Evolutionary conservation across 1,284 basidiomycete species (phyloP).

Genomic region (Psilocybe mexicana): DNA sequence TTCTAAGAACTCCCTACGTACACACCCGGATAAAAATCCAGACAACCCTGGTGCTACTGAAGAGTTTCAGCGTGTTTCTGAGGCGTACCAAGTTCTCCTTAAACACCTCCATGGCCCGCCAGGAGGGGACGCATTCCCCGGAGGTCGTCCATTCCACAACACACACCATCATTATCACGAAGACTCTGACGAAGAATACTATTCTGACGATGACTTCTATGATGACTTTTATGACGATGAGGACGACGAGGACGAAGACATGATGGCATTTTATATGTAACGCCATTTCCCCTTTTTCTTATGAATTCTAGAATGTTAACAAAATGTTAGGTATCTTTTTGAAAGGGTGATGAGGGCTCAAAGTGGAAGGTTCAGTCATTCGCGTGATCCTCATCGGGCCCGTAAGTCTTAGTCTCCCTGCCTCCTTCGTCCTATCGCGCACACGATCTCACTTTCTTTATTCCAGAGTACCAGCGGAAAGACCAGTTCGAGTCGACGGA

Average conservation of each 20-base stretch:
- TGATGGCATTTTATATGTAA: conserved; percentile 35
- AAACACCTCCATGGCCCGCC: conserved; percentile 47
- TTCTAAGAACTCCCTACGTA: conserved; percentile 57
- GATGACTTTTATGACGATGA: conserved; percentile 35
- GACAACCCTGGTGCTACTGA: conserved; percentile 62
- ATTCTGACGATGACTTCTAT: conserved; percentile 34
- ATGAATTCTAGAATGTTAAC: conserved; percentile 24
- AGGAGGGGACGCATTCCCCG: conserved; percentile 23
- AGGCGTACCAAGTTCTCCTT: conserved; percentile 63
- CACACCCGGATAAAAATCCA: conserved; percentile 76
- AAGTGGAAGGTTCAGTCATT: conserved; percentile 7
- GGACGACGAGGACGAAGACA: conserved; percentile 33
- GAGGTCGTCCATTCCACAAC: conserved; percentile 29
- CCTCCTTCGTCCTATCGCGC: neutral
- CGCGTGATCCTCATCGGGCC: conserved; percentile 12
- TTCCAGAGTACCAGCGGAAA: conserved; percentile 17
- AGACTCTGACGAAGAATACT: conserved; percentile 27
- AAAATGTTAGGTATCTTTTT: conserved; percentile 22
- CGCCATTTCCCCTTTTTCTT: conserved; percentile 21
- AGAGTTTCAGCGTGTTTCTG: conserved; percentile 66
- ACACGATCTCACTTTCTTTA: neutral
- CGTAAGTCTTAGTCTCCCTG: conserved; percentile 5
- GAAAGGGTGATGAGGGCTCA: conserved; percentile 26
- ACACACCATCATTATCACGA: conserved; percentile 26
- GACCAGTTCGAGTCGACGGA: conserved; percentile 44